These are phyloP conservation scores for Paramecium biaurelia DNA, from an alignment of 73 alveolate genomes.

Conservation along the genomic window DNA sequence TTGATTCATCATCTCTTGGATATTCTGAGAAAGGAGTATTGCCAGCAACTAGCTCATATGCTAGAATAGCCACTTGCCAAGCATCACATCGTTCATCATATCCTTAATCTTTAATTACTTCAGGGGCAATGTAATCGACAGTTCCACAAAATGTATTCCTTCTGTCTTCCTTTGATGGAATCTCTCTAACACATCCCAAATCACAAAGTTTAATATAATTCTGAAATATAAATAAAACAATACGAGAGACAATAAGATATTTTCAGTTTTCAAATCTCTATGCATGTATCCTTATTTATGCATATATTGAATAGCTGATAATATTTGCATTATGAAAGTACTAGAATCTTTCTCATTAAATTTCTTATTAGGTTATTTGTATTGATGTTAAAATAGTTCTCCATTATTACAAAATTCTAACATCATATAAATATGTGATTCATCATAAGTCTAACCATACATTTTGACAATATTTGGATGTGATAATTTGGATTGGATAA, in stretches of 20 bases:
- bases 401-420: conserved; percentile 41
- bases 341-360: conserved; percentile 6
- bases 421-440: conserved; percentile 17
- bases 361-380: neutral
- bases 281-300: conserved; percentile 88
- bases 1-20: conserved; percentile 50
- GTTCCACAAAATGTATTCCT: conserved; percentile 94
- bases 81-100: conserved; percentile 86
- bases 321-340: conserved; percentile 47
- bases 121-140: conserved; percentile 93
- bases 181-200: conserved; percentile 75
- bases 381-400: conserved; percentile 33
- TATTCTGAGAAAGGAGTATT: conserved; percentile 62
- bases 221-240: neutral
- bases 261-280: conserved; percentile 68
- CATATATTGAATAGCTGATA: conserved; percentile 77
- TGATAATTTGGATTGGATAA: neutral
- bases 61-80: conserved; percentile 84
- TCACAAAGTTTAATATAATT: conserved; percentile 70
- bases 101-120: conserved; percentile 76
- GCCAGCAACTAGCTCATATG: conserved; percentile 62
- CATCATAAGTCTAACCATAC: conserved; percentile 53
- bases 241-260: conserved; percentile 31
- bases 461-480: conserved; percentile 39
- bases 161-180: conserved; percentile 48